Conservation (phyloP, 2,329 filamentous ascomycete genomes). For the Samsoniella hepiali region DNA sequence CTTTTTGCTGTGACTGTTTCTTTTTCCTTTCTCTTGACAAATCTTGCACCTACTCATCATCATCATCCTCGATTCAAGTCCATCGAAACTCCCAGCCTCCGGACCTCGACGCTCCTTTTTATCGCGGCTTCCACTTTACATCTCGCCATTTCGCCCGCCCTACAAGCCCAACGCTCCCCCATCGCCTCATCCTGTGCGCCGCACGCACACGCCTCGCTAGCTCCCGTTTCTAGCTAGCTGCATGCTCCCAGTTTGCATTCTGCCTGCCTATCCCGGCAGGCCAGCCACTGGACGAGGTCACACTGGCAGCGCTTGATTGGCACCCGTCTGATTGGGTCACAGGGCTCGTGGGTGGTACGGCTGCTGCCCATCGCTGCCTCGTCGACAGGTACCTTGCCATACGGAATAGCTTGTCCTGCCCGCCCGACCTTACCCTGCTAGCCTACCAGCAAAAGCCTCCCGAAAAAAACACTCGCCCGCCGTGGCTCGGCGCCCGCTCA, state of each 20-base stretch:
- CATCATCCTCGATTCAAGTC: neutral
- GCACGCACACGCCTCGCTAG: neutral
- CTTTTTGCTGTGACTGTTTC: neutral
- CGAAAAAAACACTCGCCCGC: neutral
- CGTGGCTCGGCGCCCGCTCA: no score
- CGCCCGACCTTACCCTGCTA: neutral
- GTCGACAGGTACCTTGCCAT: neutral
- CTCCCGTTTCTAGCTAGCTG: neutral
- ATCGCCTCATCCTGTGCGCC: neutral
- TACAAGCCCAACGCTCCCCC: neutral
- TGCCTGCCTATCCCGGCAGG: neutral
- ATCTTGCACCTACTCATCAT: neutral
- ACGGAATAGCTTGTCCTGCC: neutral
- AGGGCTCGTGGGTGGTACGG: neutral
- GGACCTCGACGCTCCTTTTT: neutral
- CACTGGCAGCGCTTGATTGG: neutral
- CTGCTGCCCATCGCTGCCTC: neutral
- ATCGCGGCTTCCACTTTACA: no score
- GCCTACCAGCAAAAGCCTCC: neutral
- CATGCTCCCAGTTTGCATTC: neutral
- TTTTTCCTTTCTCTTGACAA: neutral
- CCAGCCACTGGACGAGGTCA: neutral
- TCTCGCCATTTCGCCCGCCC: no score
- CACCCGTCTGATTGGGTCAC: conserved; percentile 4
- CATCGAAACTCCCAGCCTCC: neutral